These are phyloP conservation scores for Lomentospora prolificans DNA, from an alignment of 2,329 filamentous ascomycete species.

Conservation along the genomic window DNA sequence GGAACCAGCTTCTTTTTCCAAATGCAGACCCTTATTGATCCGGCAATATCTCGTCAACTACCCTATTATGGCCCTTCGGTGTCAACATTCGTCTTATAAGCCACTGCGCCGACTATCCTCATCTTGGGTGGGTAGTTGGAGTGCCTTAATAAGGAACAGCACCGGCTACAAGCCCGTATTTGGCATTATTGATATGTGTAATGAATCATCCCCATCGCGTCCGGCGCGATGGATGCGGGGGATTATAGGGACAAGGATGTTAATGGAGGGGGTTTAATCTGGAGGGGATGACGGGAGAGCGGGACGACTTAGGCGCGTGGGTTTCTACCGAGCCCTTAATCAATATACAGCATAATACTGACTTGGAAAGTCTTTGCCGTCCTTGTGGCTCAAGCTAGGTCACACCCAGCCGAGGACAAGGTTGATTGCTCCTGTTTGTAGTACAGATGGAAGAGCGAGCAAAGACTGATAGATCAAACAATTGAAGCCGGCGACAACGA, in stretches of 20 bases:
- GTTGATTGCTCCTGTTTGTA: too few relatives aligned
- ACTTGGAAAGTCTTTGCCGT: not conserved
- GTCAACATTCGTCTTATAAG: not conserved
- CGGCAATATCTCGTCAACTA: not conserved
- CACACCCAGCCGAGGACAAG: too few relatives aligned
- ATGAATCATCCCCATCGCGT: not conserved
- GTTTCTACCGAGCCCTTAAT: slow-evolving; percentile 5
- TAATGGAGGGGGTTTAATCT: slow-evolving; percentile 2
- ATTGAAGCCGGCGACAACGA: too few relatives aligned
- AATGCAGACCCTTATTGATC: not conserved
- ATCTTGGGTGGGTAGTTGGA: not conserved
- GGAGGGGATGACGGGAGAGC: not conserved
- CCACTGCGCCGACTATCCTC: not conserved
- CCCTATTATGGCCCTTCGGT: not conserved
- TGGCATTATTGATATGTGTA: not conserved
- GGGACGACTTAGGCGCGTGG: not conserved
- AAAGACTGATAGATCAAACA: too few relatives aligned
- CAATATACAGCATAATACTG: not conserved
- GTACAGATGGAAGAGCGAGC: too few relatives aligned
- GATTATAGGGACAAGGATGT: not conserved
- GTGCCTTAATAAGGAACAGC: not conserved
- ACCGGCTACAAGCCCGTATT: not conserved
- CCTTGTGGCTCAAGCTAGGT: not conserved
- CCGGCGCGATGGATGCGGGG: too few relatives aligned
- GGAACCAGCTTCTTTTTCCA: not conserved